Conservation (phyloP, 2,329 filamentous ascomycete genomes). For the Claviceps quebecensis region DNA sequence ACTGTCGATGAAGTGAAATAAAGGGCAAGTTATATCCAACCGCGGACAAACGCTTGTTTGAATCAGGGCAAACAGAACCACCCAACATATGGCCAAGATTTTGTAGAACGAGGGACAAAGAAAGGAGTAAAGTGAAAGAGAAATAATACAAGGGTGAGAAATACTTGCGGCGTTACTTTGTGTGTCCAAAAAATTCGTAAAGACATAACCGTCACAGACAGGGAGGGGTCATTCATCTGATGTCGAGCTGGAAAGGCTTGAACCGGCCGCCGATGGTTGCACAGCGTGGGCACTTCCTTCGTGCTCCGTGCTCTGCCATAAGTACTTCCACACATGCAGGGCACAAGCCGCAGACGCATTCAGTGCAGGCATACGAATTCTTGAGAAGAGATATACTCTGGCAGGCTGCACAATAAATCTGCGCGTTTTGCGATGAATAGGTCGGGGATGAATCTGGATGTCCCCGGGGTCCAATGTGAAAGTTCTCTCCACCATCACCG, state of each 20-base stretch:
- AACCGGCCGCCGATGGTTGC: slow-evolving; percentile 66
- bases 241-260: slow-evolving; percentile 75
- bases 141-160: neutral
- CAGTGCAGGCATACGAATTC: slow-evolving; percentile 85
- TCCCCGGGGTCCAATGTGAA: slow-evolving; percentile 53
- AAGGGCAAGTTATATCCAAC: neutral
- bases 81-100: neutral
- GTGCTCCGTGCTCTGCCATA: slow-evolving; percentile 59
- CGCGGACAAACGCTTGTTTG: neutral
- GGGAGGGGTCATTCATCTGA: slow-evolving; percentile 20
- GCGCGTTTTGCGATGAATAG: slow-evolving; percentile 60
- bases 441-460: slow-evolving; percentile 58
- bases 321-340: slow-evolving; percentile 73
- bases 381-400: slow-evolving; percentile 61
- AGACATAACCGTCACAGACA: slow-evolving; percentile 4
- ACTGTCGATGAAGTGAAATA: neutral
- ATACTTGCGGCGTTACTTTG: neutral
- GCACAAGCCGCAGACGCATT: slow-evolving; percentile 91
- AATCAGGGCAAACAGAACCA: neutral
- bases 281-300: slow-evolving; percentile 66
- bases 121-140: neutral
- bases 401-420: slow-evolving; percentile 89
- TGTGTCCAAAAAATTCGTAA: neutral
- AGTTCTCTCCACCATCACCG: slow-evolving; percentile 56
- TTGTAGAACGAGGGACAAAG: neutral